Evolutionary conservation across 192 early-diverging fungal genomes (phyloP), one percentile per base, ranked within the genome.

Genomic region (Coemansia sp.): DNA sequence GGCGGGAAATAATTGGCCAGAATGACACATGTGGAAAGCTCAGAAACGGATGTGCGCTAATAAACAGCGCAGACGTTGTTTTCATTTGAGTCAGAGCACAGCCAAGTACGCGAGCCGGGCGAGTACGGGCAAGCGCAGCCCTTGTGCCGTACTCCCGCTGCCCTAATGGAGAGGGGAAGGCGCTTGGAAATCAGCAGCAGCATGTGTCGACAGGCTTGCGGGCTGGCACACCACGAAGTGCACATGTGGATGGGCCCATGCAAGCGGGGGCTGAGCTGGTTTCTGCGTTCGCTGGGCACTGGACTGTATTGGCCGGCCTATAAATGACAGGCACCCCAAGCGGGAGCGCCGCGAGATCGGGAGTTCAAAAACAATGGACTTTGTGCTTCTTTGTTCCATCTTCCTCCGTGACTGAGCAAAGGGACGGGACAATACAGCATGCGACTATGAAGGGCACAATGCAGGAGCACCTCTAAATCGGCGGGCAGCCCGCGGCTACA

Each of bases 401-500:
- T 47, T 47, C 10, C 20, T 20, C 45, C 20, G 49, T 29, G 49
- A 1, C 4, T 12, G 29, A 29, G 49, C 27, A 53, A 53, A 29
- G 11, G 49, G 29, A 6, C 49, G 15, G 49, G 29, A 53, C 49
- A 53, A 53, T 53, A 53, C 15, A 29, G 49, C 49, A 17, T 53
- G 49, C 49, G 49, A 53, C 27, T 53, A 53, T 53, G 49, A 53
- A 53, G 49, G 49, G 49, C 6, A 53, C 49, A 53, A 53, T 53
- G 49, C 49, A 53, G 49, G 49, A 29, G 4, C 24, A 53, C 29
- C 49, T 53, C 49, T 53, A 53, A 53, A 31, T 31, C 27, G 12
- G 49, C 49, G 11, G 27, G 46, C 46, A 27, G 46, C 15, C 46
- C 12, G 12, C 46, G 49, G 49, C 49, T 53, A 53, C 49, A 53